phyloP scores from a whole-genome alignment of 768 basidiomycete species.

The Hebeloma cylindrosporum region DNA sequence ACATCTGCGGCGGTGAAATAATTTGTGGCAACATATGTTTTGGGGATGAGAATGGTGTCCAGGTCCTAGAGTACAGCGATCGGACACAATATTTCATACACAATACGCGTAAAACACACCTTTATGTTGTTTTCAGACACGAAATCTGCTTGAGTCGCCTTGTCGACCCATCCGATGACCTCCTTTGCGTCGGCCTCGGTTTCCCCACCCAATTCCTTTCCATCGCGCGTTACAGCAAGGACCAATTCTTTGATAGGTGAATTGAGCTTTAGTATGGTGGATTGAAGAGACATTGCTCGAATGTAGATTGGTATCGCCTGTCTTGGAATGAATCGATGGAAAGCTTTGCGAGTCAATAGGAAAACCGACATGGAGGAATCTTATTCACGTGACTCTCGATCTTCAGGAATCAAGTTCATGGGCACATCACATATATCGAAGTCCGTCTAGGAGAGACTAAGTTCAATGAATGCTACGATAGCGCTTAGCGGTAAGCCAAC shows the following conservation, averaged over 20 bases:
- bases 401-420: too few relatives aligned
- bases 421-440: too few relatives aligned
- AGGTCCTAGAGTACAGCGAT: conserved; percentile 51
- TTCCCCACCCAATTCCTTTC: conserved; percentile 45
- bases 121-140: conserved; percentile 48
- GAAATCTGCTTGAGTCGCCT: conserved; percentile 50
- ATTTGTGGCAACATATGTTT: conserved; percentile 85
- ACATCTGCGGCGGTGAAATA: conserved; percentile 88
- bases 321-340: conserved; percentile 40
- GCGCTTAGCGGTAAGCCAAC: too few relatives aligned
- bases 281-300: conserved; percentile 54
- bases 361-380: conserved; percentile 19
- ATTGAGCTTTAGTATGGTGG: conserved; percentile 45
- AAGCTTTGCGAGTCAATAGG: conserved; percentile 33
- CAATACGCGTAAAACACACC: conserved; percentile 38
- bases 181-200: conserved; percentile 63
- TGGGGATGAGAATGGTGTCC: conserved; percentile 65
- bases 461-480: too few relatives aligned
- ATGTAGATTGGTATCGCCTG: conserved; percentile 29
- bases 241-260: conserved; percentile 59
- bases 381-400: conserved; percentile 21
- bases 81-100: background rate
- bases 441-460: too few relatives aligned
- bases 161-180: conserved; percentile 70
- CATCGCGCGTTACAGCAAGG: conserved; percentile 43